phyloP scores from a whole-genome alignment of 352 stramenopile species.

The Pythium plurisporium region DNA sequence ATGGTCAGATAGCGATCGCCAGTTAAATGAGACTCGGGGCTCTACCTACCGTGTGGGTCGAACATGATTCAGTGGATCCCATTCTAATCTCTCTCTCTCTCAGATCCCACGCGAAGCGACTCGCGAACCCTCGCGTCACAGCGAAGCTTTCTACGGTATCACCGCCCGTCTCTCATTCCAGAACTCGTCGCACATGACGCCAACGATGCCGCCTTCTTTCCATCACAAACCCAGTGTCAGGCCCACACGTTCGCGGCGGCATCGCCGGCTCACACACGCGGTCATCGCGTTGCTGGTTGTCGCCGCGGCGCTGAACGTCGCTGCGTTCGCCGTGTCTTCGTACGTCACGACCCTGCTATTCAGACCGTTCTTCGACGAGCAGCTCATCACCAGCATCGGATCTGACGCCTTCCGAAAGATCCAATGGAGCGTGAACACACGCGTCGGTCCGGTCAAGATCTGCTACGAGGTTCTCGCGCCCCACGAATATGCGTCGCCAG shows the following conservation, averaged over 20 bases:
- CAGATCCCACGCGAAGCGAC: too few relatives aligned
- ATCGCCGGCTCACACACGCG: neutral
- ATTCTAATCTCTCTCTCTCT: too few relatives aligned
- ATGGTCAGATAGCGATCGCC: too few relatives aligned
- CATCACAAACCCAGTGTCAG: neutral
- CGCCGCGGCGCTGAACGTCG: neutral
- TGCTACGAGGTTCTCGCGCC: neutral
- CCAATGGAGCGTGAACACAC: neutral
- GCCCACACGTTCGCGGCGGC: neutral
- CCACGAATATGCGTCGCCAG: neutral
- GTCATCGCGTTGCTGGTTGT: conserved; percentile 1
- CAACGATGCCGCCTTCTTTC: neutral
- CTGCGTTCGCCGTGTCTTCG: neutral
- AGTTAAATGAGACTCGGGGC: too few relatives aligned
- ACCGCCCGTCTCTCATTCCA: too few relatives aligned
- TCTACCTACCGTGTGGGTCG: too few relatives aligned
- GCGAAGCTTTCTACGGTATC: too few relatives aligned
- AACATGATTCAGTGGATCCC: too few relatives aligned
- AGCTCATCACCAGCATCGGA: neutral
- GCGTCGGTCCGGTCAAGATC: neutral
- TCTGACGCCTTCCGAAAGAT: neutral
- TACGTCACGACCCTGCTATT: neutral
- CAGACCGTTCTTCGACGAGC: conserved; percentile 1
- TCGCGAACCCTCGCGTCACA: too few relatives aligned
- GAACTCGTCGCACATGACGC: too few relatives aligned